Evolutionary conservation across 129 eudicot species (phyloP), one percentile per base, ranked within the genome.

Genomic region (Tagetes patula): DNA sequence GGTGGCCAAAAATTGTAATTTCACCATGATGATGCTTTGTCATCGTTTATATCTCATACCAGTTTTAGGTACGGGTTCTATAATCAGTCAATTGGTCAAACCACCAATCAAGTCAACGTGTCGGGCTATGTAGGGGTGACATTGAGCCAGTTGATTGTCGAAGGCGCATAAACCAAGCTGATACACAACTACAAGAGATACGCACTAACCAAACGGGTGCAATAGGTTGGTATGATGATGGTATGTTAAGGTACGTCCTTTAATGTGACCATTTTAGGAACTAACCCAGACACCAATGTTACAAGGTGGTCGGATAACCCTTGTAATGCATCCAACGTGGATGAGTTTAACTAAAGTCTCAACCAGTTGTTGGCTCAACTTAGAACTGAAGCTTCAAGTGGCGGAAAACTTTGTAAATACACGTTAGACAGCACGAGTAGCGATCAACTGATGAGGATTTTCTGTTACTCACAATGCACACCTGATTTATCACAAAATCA

Each of bases 91-190:
- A 9, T 62, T 36, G 89, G 89, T 70, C 64, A 77, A 10, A 66
- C 31, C 40, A 46, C 65, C 0, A 34, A 84, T 36, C 74, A 39
- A 77, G 88, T 72, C 52, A 81, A 87, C n/a, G 87, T 34, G 33
- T 63, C 7, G 86, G 77, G 2, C 53, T 87, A 20, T 87, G 92
- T 71, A 72, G 87, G 66, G 89, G 89, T 3, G 92, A 87, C 48
- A 72, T 82, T 10, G 63, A 80, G 5, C 64, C 66, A 12, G 36
- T 40, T 3, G 80, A 41, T 4, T 84, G 89, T 66, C 53, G 65
- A 3, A 62, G 59, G 1, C 83, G 90, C 70, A 67, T 83, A 40
- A 49, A 30, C 5, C 50, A 74, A 39, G 74, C 73, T 42, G 47
- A 3, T 11, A 13, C 60, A 3, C 1, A 10, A 4, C 3, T 85